Conservation (phyloP, 257 asterid genomes). For the Solanum tacnaense region DNA sequence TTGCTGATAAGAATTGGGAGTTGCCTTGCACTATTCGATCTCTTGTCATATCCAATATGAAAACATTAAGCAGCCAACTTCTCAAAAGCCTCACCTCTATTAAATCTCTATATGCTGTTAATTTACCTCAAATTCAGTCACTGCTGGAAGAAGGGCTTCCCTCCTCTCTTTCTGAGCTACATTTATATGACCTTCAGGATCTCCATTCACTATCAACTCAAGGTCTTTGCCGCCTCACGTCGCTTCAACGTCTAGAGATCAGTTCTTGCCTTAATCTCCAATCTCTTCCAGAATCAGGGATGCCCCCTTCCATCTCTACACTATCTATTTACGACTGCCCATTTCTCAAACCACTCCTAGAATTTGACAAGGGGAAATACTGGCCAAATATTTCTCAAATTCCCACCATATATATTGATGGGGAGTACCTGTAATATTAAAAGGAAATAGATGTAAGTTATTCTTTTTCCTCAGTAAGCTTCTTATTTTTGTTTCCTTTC, state of each 20-base stretch:
- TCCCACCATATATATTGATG: background rate
- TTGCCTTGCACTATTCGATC: background rate
- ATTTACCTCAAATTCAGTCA: background rate
- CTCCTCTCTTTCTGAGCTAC: background rate
- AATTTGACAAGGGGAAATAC: background rate
- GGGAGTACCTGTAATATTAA: background rate
- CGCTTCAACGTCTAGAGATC: background rate
- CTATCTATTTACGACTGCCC: background rate
- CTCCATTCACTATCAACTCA: background rate
- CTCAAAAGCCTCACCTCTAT: background rate
- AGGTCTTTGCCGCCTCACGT: background rate
- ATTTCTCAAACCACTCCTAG: background rate
- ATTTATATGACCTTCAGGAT: background rate
- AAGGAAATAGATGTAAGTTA: background rate
- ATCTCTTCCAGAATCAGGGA: background rate
- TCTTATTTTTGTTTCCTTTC: background rate
- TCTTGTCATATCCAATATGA: background rate
- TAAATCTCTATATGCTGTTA: background rate
- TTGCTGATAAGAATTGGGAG: background rate
- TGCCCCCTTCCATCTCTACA: background rate
- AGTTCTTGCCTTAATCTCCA: fast-evolving
- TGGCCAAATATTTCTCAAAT: slow-evolving; percentile 1
- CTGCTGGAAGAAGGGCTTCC: background rate
- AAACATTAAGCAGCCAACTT: background rate
- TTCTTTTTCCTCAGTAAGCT: background rate